Evolutionary conservation across 2,329 filamentous ascomycete genomes (phyloP).

Genomic region (Trichoderma koningii): DNA sequence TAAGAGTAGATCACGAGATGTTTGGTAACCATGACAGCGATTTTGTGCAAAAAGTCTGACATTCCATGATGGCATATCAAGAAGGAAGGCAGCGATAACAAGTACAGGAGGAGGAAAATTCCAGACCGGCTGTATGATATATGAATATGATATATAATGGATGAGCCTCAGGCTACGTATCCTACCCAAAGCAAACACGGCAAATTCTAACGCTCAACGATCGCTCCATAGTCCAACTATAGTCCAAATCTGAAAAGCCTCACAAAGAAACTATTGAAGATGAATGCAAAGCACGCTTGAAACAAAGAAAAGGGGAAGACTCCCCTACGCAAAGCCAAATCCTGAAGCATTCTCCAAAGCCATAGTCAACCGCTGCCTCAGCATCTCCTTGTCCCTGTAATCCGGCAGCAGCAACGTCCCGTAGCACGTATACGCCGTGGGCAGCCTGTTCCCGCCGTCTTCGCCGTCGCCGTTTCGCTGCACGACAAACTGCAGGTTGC

Average conservation of each 20-base stretch:
- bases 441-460: slow-evolving; percentile 60
- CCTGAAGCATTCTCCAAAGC: slow-evolving; percentile 86
- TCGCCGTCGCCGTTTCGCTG: slow-evolving; percentile 72
- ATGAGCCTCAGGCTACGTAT: neutral
- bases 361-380: slow-evolving; percentile 76
- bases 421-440: slow-evolving; percentile 92
- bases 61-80: neutral
- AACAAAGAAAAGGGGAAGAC: neutral
- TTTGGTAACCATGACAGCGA: neutral
- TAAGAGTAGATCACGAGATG: slow-evolving; percentile 37
- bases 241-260: neutral
- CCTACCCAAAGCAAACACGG: too few relatives aligned
- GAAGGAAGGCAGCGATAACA: neutral
- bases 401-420: slow-evolving; percentile 83
- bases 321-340: slow-evolving; percentile 73
- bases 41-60: neutral
- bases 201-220: slow-evolving; percentile 7
- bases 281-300: neutral
- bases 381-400: slow-evolving; percentile 69
- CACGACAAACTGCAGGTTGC: slow-evolving; percentile 79
- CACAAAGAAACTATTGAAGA: neutral
- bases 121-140: neutral
- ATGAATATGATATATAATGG: neutral
- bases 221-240: neutral
- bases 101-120: neutral